A percentile compares a stretch with the other conserved stretches of the same genome.
Evolutionary conservation across 345 rosid species (phyloP).

Genomic region (Passiflora organensis): DNA sequence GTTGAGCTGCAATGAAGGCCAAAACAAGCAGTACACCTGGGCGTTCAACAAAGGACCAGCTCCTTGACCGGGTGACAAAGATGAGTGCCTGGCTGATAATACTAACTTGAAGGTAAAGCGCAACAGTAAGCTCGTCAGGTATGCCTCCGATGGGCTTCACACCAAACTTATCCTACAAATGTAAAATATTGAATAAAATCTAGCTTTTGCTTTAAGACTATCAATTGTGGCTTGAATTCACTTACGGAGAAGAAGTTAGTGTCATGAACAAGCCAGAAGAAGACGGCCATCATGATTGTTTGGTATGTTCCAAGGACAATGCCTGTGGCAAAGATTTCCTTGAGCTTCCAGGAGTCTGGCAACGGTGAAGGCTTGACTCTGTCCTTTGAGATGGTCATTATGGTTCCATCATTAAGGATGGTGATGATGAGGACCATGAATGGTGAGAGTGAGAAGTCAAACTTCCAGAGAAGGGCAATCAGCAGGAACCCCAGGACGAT

Average conservation of each 20-base stretch:
- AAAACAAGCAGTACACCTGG: constrained; percentile 55
- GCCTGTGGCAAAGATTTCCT: constrained; percentile 88
- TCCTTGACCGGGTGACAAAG: constrained; percentile 87
- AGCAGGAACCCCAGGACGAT: too few relatives aligned
- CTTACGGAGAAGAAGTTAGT: constrained; percentile 49
- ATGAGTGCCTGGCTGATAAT: too few relatives aligned
- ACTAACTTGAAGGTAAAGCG: constrained; percentile 92
- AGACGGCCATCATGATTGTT: constrained; percentile 72
- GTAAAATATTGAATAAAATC: too few relatives aligned
- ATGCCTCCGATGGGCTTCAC: constrained; percentile 39
- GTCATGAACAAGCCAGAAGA: constrained; percentile 65
- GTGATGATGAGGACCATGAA: constrained; percentile 92
- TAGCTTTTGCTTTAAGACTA: too few relatives aligned
- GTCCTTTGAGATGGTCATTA: constrained; percentile 91
- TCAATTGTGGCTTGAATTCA: too few relatives aligned
- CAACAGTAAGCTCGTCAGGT: constrained; percentile 63
- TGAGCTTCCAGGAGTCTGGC: constrained; percentile 93
- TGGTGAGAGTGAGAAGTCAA: too few relatives aligned
- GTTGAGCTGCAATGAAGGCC: constrained; percentile 68
- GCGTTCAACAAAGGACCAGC: constrained; percentile 81
- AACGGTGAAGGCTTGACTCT: constrained; percentile 89
- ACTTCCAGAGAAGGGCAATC: too few relatives aligned
- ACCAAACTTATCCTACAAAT: constrained; percentile 15
- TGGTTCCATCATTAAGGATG: constrained; percentile 86
- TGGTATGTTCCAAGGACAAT: constrained; percentile 72